Evolutionary conservation across 2,329 filamentous ascomycete species (phyloP), one percentile per base, ranked within the genome.

Genomic region (Penicillium freii): DNA sequence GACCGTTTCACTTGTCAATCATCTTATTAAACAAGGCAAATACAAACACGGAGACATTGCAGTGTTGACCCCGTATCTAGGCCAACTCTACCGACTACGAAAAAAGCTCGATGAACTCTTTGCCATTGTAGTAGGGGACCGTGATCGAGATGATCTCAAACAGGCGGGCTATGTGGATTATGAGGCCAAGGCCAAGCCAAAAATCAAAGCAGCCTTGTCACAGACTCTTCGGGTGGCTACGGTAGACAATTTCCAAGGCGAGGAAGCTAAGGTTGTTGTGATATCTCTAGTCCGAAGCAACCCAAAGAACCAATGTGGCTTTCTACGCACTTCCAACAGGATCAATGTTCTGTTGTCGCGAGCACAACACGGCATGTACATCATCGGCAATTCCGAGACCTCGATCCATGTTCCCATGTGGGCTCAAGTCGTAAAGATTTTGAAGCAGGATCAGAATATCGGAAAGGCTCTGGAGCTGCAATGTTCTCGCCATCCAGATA

Each of bases 171-270:
- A 74, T 5, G 67, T 69, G 7, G 67, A 72, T 21, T 25, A 66
- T 13, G 62, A 61, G 11, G 60, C 68, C n/a, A 44, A 68, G 36
- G 63, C 44, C 0, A 51, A 56, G 2, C 15, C 21, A 10, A 21
- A 25, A 5, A 57, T 63, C 23, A 82, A 80, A 66, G 77, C 73
- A 5, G 78, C 73, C 0, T 73, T 86, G 0, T 66, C 80, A 0
- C 74, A 82, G 25, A 76, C 75, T 1, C 69, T 88, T 3, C 75
- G 83, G 5, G 71, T 87, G 0, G 86, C 87, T 0, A 91, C 87
- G 0, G 82, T 91, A 0, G 87, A 90, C 69, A 92, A 91, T 61
- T 92, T 90, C 54, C 88, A 92, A 64, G 89, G 89, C 0, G 88
- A 92, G 66, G 88, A 92, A 65, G 86, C 85, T 1, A 87, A 89